Conservation (phyloP, 768 basidiomycete species). For the Podaxis sp. region DNA sequence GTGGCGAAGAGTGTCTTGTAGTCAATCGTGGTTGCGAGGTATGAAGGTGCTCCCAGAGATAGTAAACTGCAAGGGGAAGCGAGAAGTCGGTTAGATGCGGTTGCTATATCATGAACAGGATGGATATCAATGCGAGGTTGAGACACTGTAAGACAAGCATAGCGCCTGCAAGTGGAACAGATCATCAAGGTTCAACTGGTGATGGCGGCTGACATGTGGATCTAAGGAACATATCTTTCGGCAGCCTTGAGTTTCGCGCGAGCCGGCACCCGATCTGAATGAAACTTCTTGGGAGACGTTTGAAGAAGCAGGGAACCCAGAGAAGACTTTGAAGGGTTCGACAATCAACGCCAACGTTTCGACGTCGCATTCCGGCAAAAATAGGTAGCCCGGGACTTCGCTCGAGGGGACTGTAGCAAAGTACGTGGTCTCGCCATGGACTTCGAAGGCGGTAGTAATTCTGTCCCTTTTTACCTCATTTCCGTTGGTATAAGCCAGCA, state of each 20-base stretch:
- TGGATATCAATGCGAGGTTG: not conserved
- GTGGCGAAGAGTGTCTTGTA: not conserved
- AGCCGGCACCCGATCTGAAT: not conserved
- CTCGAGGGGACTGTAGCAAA: slow-evolving; percentile 71
- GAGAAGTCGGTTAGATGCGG: not conserved
- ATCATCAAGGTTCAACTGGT: not conserved
- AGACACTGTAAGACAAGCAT: not conserved
- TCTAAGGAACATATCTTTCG: not conserved
- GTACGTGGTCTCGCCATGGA: slow-evolving; percentile 17
- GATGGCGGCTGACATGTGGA: not conserved
- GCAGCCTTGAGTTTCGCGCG: not conserved
- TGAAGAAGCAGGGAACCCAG: not conserved
- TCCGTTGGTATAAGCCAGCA: slow-evolving; percentile 49
- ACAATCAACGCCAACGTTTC: slow-evolving; percentile 40
- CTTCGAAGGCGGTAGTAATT: slow-evolving; percentile 20
- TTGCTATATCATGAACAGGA: not conserved
- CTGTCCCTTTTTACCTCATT: slow-evolving; percentile 47
- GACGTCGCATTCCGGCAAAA: slow-evolving; percentile 65
- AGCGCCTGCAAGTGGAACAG: not conserved
- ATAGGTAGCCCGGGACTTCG: slow-evolving; percentile 64
- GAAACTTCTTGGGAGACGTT: not conserved
- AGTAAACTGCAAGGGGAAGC: not conserved
- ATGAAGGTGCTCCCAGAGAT: not conserved
- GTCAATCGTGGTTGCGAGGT: not conserved
- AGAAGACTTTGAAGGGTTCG: not conserved